Evolutionary conservation across 2,329 filamentous ascomycete genomes (phyloP).

Genomic region (Fusarium lyarnte): DNA sequence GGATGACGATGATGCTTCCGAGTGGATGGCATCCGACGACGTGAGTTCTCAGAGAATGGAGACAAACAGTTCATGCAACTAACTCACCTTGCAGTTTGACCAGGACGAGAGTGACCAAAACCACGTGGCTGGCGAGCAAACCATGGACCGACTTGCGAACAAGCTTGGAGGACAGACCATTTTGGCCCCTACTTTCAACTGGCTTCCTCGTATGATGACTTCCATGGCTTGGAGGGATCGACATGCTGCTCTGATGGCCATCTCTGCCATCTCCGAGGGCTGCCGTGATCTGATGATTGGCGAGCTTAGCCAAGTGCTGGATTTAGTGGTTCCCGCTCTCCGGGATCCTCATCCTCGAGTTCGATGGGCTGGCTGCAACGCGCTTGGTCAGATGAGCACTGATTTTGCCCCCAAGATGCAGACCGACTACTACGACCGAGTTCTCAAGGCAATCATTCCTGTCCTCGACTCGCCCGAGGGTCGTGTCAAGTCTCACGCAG

Average conservation of each 20-base stretch:
- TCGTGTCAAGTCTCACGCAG: slow-evolving; percentile 95
- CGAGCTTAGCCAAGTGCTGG: slow-evolving; percentile 92
- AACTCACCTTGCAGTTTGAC: slow-evolving; percentile 69
- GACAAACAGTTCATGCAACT: neutral
- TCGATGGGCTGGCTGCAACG: slow-evolving; percentile 97
- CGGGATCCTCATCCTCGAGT: slow-evolving; percentile 92
- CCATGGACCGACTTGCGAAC: slow-evolving; percentile 97
- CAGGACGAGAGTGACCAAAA: slow-evolving; percentile 96
- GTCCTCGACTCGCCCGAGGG: slow-evolving; percentile 90
- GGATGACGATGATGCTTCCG: slow-evolving; percentile 92
- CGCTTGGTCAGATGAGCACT: slow-evolving; percentile 99
- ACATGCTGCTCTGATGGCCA: slow-evolving; percentile 97
- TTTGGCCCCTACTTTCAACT: slow-evolving; percentile 91
- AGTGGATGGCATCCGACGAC: slow-evolving; percentile 95
- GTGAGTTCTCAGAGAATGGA: slow-evolving; percentile 58
- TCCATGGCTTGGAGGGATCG: slow-evolving; percentile 94
- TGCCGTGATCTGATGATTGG: slow-evolving; percentile 96
- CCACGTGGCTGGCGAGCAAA: slow-evolving; percentile 97
- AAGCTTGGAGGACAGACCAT: slow-evolving; percentile 96
- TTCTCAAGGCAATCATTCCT: slow-evolving; percentile 91
- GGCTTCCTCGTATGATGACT: slow-evolving; percentile 97
- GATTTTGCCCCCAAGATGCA: slow-evolving; percentile 99
- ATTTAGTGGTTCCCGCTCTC: slow-evolving; percentile 91
- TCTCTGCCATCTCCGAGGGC: slow-evolving; percentile 97
- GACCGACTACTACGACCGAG: slow-evolving; percentile 87